A percentile compares a stretch with the other conserved stretches of the same genome.
Conservation (phyloP, 345 rosid genomes). For the Adansonia digitata region DNA sequence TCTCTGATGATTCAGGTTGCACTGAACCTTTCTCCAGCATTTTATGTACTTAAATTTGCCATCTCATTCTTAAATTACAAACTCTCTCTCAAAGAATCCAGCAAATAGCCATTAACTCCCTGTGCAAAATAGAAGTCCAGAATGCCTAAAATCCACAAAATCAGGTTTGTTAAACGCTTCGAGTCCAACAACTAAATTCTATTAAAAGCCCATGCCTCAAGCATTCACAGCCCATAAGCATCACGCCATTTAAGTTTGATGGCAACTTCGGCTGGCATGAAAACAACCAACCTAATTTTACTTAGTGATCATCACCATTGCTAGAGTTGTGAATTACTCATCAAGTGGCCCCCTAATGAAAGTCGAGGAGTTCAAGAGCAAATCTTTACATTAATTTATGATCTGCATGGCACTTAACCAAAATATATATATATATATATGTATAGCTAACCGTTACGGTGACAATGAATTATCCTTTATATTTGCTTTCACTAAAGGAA, state of each 20-base stretch:
- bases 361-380: too few species aligned
- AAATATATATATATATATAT: too few species aligned
- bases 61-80: not conserved
- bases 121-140: not conserved
- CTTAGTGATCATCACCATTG: not conserved
- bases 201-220: not conserved
- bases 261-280: too few species aligned
- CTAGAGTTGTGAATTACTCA: not conserved
- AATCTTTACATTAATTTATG: too few species aligned
- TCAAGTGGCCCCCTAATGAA: too few species aligned
- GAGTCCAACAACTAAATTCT: not conserved
- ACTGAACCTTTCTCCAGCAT: not conserved
- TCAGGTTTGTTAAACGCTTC: not conserved
- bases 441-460: too few species aligned
- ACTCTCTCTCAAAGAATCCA: not conserved
- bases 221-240: too few species aligned
- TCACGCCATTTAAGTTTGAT: too few species aligned
- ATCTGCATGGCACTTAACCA: too few species aligned
- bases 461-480: too few species aligned
- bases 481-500: too few species aligned
- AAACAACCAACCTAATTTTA: not conserved
- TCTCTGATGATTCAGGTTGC: not conserved
- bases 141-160: not conserved
- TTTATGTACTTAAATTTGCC: not conserved
- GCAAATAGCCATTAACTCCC: not conserved